These are phyloP conservation scores for Camillea tinctor DNA, from an alignment of 2,329 filamentous ascomycete genomes.

Conservation along the genomic window DNA sequence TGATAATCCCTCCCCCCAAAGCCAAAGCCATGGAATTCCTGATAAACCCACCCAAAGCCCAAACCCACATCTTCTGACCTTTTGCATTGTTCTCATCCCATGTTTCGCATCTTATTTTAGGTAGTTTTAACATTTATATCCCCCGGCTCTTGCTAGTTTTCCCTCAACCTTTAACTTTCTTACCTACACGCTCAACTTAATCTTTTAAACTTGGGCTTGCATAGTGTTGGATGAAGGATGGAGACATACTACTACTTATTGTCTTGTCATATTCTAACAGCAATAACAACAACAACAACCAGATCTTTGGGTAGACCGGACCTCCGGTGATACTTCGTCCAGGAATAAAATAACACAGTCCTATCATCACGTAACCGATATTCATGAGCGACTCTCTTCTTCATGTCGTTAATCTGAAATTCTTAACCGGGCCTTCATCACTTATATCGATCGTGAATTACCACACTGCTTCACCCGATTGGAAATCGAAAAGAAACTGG, in stretches of 20 bases:
- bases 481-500: neutral
- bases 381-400: neutral
- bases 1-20: conserved; percentile 2
- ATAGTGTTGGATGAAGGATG: neutral
- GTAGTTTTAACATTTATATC: neutral
- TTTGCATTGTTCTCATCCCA: conserved; percentile 12
- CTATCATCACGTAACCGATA: neutral
- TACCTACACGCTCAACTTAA: no score
- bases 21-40: conserved; percentile 16
- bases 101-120: neutral
- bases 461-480: neutral
- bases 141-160: neutral
- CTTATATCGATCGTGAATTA: neutral
- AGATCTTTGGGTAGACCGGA: neutral
- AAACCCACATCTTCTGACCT: conserved; percentile 8
- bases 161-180: no score
- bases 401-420: neutral
- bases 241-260: neutral
- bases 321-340: neutral
- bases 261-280: neutral
- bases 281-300: no score
- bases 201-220: neutral
- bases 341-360: neutral
- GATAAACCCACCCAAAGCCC: no score
- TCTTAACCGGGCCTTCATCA: neutral